These are phyloP conservation scores for Hyaloscypha bicolor DNA, from an alignment of 495 filamentous ascomycete genomes.

Conservation along the genomic window DNA sequence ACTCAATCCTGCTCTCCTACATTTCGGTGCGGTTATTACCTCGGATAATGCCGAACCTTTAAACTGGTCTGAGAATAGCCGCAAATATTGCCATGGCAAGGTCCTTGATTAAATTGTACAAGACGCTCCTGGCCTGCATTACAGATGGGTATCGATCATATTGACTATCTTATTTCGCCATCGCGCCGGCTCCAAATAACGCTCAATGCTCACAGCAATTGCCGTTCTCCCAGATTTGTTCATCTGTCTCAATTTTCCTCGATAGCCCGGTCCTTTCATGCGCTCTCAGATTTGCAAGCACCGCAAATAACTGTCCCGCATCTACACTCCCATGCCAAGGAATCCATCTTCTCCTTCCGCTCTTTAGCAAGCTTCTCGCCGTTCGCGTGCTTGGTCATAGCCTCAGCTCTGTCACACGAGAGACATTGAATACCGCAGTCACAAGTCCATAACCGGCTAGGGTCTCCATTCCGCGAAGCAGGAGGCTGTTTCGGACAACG, in stretches of 20 bases:
- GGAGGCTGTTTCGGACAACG: slow-evolving; percentile 10
- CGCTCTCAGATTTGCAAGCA: slow-evolving; percentile 8
- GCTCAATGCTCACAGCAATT: not conserved
- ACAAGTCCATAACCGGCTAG: slow-evolving; percentile 9
- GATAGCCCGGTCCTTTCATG: not conserved
- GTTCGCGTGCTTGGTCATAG: not conserved
- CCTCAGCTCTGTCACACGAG: not conserved
- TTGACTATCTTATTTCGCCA: not conserved
- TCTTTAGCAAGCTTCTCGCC: not conserved
- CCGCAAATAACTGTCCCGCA: slow-evolving; percentile 18
- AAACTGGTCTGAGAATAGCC: not conserved
- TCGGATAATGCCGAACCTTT: too few species aligned
- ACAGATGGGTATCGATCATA: not conserved
- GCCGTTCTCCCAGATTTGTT: not conserved
- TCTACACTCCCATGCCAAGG: slow-evolving; percentile 18
- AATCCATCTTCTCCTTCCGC: not conserved
- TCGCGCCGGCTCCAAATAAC: not conserved
- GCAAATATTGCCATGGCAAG: not conserved
- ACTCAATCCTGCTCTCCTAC: too few species aligned
- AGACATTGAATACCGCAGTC: slow-evolving; percentile 12
- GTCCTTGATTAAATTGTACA: not conserved
- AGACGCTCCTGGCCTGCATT: not conserved
- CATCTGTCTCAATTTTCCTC: not conserved
- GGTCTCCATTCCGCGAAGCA: not conserved
- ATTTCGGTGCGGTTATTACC: too few species aligned